Conservation (phyloP, 768 basidiomycete species). For the Mycena rebaudengoi region DNA sequence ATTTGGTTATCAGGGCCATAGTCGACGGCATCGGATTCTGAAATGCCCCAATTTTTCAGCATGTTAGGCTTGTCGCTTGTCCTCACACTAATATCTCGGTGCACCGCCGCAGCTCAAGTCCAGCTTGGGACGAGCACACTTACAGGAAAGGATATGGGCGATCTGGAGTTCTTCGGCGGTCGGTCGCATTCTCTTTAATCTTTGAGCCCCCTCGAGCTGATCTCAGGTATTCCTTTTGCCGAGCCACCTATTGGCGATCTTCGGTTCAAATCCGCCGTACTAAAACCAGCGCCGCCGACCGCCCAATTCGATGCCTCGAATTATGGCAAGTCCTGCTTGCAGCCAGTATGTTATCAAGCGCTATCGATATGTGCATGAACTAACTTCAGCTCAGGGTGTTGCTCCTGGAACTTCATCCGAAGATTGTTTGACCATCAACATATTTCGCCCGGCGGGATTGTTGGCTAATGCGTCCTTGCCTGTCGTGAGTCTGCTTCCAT, state of each 20-base stretch:
- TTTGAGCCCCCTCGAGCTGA: neutral
- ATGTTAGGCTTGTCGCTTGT: neutral
- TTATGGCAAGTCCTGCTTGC: constrained; percentile 60
- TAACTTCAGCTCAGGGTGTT: constrained; percentile 37
- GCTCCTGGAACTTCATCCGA: constrained; percentile 54
- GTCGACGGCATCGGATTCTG: neutral
- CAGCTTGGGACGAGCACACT: constrained; percentile 49
- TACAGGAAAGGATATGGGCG: constrained; percentile 44
- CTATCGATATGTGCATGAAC: neutral
- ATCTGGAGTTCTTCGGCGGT: constrained; percentile 58
- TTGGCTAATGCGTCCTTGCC: constrained; percentile 41
- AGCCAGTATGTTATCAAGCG: constrained; percentile 43
- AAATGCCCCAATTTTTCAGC: too few species aligned
- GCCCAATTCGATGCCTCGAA: constrained; percentile 53
- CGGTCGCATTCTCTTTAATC: neutral
- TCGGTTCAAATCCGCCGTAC: constrained; percentile 55
- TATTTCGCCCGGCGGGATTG: constrained; percentile 58
- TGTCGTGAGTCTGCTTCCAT: constrained; percentile 39
- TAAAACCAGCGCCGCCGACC: constrained; percentile 47
- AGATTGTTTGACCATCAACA: constrained; percentile 68
- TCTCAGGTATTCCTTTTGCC: constrained; percentile 60
- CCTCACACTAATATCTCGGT: neutral
- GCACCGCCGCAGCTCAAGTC: constrained; percentile 25
- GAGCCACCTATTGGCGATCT: constrained; percentile 60
- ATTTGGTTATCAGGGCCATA: neutral